Evolutionary conservation across 1,284 basidiomycete species (phyloP).

Genomic region (Hemileia vastatrix): DNA sequence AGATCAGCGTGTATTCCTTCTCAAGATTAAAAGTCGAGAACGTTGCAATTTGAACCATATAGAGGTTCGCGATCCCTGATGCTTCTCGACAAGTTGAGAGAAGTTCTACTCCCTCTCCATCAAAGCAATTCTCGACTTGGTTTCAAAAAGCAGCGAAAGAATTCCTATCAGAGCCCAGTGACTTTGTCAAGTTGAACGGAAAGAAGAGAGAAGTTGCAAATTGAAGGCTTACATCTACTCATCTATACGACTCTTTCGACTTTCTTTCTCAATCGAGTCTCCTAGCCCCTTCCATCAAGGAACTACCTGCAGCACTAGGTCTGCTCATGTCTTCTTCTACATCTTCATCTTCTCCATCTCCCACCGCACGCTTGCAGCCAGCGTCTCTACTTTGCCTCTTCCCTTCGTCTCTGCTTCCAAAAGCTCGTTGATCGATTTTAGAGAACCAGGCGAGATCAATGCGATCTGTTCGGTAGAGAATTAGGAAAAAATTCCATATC

Average conservation of each 20-base stretch:
- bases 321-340: constrained; percentile 24
- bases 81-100: no score
- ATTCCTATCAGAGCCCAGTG: no score
- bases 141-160: no score
- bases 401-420: constrained; percentile 72
- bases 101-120: no score
- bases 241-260: not conserved
- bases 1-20: no score
- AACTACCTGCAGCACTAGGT: not conserved
- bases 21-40: no score
- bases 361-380: constrained; percentile 38
- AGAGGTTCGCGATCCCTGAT: no score
- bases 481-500: not conserved
- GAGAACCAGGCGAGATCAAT: constrained; percentile 83
- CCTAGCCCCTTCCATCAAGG: not conserved
- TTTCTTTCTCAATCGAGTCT: not conserved
- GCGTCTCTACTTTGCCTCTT: constrained; percentile 58
- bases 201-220: not conserved
- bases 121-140: no score
- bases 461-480: constrained; percentile 55
- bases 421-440: constrained; percentile 77
- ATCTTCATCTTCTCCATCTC: constrained; percentile 35
- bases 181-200: no score
- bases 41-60: no score
- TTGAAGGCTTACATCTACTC: not conserved